These are phyloP conservation scores for Lenwebbia sp. DNA, from an alignment of 345 rosid genomes.

Conservation along the genomic window DNA sequence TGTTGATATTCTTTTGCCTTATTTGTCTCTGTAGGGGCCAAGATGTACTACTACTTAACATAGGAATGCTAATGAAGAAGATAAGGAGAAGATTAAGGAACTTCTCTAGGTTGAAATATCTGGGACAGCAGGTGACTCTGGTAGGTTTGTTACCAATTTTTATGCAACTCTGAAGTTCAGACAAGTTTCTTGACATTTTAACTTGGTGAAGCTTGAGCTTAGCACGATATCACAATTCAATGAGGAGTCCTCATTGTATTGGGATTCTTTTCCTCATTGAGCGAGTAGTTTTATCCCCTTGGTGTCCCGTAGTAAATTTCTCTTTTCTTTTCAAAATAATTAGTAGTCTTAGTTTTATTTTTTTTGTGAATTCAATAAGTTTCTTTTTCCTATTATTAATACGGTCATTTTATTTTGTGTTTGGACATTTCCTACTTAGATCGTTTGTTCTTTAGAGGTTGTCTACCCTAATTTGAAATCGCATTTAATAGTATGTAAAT, in stretches of 20 bases:
- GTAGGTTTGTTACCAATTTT: slow-evolving; percentile 2
- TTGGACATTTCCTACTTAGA: neutral
- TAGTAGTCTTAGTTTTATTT: neutral
- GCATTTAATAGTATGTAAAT: neutral
- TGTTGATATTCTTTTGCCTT: neutral
- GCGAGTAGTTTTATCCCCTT: neutral
- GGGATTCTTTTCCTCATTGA: neutral
- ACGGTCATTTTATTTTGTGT: neutral
- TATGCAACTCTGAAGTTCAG: neutral
- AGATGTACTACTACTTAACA: slow-evolving; percentile 43
- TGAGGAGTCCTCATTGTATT: neutral
- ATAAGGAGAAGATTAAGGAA: slow-evolving; percentile 30
- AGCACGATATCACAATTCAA: neutral
- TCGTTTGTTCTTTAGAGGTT: neutral
- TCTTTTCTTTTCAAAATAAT: neutral
- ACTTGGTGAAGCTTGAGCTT: neutral
- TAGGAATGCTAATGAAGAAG: slow-evolving; percentile 50
- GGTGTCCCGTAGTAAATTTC: neutral
- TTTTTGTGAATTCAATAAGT: neutral
- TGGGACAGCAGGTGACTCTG: slow-evolving; percentile 24
- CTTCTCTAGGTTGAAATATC: slow-evolving; percentile 32
- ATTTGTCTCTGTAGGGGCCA: slow-evolving; percentile 30
- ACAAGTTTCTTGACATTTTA: neutral
- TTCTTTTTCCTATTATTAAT: neutral
- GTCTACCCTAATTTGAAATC: neutral